Conservation (phyloP, 2,329 filamentous ascomycete genomes). For the Exophiala xenobiotica region DNA sequence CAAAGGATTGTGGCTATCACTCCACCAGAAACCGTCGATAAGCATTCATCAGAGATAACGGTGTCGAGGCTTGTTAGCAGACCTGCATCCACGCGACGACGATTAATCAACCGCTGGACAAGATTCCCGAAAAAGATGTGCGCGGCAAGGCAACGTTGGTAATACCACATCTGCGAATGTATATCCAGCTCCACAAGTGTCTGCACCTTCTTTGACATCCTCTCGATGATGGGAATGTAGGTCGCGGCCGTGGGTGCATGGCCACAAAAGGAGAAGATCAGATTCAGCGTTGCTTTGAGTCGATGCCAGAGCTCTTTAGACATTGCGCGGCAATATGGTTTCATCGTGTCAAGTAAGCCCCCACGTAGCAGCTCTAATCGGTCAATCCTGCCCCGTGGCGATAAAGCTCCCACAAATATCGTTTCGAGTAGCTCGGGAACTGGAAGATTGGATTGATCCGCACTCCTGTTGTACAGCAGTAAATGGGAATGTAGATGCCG, state of each 20-base stretch:
- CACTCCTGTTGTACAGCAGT: not conserved
- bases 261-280: not conserved
- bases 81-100: not conserved
- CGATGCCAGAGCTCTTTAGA: not conserved
- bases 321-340: not conserved
- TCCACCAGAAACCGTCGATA: not conserved
- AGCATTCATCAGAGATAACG: constrained; percentile 2
- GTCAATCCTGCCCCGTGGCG: not conserved
- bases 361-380: not conserved
- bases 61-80: constrained; percentile 9
- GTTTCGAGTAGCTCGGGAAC: not conserved
- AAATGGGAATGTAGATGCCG: not conserved
- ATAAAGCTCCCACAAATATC: not conserved
- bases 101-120: constrained; percentile 1
- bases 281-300: constrained; percentile 1
- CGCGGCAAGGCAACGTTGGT: constrained; percentile 8
- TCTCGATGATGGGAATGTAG: not conserved
- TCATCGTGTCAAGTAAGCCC: too few species aligned
- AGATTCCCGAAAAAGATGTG: constrained; percentile 14
- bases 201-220: constrained; percentile 9
- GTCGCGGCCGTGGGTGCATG: not conserved
- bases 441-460: not conserved
- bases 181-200: constrained; percentile 9
- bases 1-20: not conserved
- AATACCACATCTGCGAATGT: not conserved